A percentile compares a stretch with the other conserved stretches of the same genome.
Evolutionary conservation across 192 early-diverging fungal genomes (phyloP).

Genomic region (Coemansia sp.): DNA sequence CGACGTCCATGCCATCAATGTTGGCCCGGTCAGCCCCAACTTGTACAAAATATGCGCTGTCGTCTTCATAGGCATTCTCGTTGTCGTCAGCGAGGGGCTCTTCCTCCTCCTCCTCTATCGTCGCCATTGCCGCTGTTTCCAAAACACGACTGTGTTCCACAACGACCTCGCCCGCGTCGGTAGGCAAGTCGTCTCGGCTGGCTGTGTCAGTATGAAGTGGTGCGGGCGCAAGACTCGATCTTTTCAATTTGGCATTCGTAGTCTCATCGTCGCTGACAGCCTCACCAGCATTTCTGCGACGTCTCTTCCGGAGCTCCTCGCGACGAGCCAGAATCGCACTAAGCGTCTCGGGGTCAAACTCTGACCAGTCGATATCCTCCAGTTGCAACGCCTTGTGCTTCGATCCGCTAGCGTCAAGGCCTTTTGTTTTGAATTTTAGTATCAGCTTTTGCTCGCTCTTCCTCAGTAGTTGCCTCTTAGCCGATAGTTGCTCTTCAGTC

Average conservation of each 20-base stretch:
- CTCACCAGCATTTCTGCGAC: slow-evolving; percentile 1
- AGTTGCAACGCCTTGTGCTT: slow-evolving; percentile 13
- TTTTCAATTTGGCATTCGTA: slow-evolving; percentile 43
- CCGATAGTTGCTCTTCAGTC: background rate
- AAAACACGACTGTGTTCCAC: background rate
- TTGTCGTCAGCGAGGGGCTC: slow-evolving; percentile 22
- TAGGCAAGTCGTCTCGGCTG: background rate
- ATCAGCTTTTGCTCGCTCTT: slow-evolving; percentile 23
- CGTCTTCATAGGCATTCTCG: background rate
- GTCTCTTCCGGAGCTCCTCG: slow-evolving; percentile 37
- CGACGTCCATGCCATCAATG: slow-evolving; percentile 40
- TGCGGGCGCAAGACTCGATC: slow-evolving; percentile 52
- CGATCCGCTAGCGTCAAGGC: background rate
- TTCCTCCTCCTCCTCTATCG: slow-evolving; percentile 64
- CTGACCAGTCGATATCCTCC: slow-evolving; percentile 57
- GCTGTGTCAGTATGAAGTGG: slow-evolving; percentile 23
- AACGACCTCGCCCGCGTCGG: background rate
- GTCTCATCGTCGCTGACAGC: slow-evolving; percentile 2
- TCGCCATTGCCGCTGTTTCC: slow-evolving; percentile 46
- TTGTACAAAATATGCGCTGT: background rate
- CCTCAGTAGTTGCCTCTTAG: background rate
- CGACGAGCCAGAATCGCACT: slow-evolving; percentile 46
- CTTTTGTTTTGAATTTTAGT: slow-evolving; percentile 34
- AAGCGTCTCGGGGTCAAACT: slow-evolving; percentile 53
- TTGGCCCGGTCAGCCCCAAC: slow-evolving; percentile 10